These are phyloP conservation scores for Phellinidium pouzarii DNA, from an alignment of 1,284 basidiomycete species.

Conservation along the genomic window DNA sequence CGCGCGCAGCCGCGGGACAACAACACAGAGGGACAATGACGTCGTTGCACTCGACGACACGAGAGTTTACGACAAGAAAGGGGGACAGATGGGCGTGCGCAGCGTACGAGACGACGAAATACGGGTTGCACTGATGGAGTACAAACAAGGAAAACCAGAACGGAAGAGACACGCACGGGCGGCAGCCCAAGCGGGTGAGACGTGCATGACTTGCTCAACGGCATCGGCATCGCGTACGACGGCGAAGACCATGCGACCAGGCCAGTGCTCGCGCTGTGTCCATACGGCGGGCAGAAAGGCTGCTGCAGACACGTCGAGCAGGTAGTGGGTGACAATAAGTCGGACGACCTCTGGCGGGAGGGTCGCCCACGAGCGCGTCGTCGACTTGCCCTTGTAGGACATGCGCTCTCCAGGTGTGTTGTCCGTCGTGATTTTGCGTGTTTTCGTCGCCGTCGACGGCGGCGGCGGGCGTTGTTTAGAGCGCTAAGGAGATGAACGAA, in stretches of 20 bases:
- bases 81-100: neutral
- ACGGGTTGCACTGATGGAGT: neutral
- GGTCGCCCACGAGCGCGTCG: slow-evolving; percentile 61
- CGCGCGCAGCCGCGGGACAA: slow-evolving; percentile 4
- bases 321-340: slow-evolving; percentile 53
- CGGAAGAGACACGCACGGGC: slow-evolving; percentile 36
- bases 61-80: too few relatives aligned
- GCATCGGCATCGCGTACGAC: slow-evolving; percentile 46
- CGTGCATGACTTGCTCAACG: slow-evolving; percentile 55
- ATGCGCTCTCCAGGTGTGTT: neutral
- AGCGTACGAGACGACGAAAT: neutral
- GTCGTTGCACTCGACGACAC: neutral
- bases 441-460: neutral
- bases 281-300: slow-evolving; percentile 50
- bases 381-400: slow-evolving; percentile 57
- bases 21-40: neutral
- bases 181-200: slow-evolving; percentile 37
- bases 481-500: neutral
- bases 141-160: neutral
- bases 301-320: slow-evolving; percentile 40
- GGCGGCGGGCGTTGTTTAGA: neutral
- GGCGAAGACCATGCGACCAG: slow-evolving; percentile 49
- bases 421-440: neutral
- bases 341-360: slow-evolving; percentile 64
- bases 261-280: slow-evolving; percentile 51